phyloP scores from a whole-genome alignment of 2,329 filamentous ascomycete genomes.

The Diaporthe aspalathi region DNA sequence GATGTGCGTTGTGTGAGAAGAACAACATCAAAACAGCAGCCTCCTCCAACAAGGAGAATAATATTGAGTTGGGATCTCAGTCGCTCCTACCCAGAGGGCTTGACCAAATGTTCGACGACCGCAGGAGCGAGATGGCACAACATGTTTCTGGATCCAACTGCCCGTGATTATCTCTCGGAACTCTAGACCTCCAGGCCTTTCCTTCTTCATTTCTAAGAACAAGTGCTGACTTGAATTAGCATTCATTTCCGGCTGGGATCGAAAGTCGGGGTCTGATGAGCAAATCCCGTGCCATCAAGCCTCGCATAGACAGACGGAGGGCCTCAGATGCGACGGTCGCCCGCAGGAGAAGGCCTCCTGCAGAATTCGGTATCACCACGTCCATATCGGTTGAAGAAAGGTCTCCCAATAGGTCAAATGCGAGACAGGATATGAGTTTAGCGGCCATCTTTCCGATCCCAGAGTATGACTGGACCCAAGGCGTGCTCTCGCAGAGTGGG shows the following conservation, averaged over 20 bases:
- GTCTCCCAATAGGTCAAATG: not conserved
- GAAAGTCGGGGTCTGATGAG: not conserved
- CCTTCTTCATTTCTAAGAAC: not conserved
- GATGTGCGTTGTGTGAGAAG: not conserved
- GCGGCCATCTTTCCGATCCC: not conserved
- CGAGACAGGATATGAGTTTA: not conserved
- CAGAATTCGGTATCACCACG: not conserved
- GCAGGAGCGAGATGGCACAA: not conserved
- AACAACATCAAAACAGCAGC: no score
- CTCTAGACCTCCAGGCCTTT: not conserved
- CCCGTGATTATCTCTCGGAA: not conserved
- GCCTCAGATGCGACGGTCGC: not conserved
- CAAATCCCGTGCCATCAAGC: not conserved
- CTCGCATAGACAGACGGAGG: not conserved
- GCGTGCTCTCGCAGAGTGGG: not conserved
- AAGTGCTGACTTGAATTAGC: no score
- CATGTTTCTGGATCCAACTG: not conserved
- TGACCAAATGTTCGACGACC: not conserved
- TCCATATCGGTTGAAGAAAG: not conserved
- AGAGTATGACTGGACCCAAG: not conserved
- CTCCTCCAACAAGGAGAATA: not conserved
- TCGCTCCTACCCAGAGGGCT: not conserved
- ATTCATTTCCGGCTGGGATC: not conserved
- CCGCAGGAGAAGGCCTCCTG: constrained; percentile 4
- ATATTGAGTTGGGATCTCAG: not conserved